These are phyloP conservation scores for Globisporangium paddicum DNA, from an alignment of 352 stramenopile species.

Conservation along the genomic window DNA sequence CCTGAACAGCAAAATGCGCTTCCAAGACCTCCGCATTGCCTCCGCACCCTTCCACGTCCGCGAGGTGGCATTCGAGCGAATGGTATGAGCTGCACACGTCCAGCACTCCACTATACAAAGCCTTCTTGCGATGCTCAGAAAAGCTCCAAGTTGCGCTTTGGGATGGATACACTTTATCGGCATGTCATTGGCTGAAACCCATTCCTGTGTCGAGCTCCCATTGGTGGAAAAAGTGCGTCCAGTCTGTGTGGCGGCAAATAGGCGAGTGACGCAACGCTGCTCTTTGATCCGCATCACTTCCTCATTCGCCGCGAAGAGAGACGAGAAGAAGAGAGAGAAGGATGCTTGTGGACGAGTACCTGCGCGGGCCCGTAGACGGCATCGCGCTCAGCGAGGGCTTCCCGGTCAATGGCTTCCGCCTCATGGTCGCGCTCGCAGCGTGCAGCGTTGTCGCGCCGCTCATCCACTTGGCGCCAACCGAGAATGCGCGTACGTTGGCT, in stretches of 20 bases:
- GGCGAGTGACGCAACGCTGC: conserved; percentile 10
- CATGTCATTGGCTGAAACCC: conserved; percentile 18
- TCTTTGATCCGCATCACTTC: conserved; percentile 22
- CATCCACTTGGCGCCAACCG: conserved; percentile 47
- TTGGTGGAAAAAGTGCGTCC: conserved; percentile 22
- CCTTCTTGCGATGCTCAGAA: background rate
- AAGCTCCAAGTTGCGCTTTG: background rate
- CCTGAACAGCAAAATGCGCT: conserved; percentile 38
- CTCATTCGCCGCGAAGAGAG: conserved; percentile 7
- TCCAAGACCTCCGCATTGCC: conserved; percentile 48
- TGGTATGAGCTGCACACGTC: conserved; percentile 23
- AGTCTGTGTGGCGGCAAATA: conserved; percentile 9
- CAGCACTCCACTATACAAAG: background rate
- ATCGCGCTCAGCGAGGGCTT: conserved; percentile 68
- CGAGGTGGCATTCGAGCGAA: conserved; percentile 60
- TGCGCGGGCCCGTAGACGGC: conserved; percentile 61
- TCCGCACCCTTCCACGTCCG: conserved; percentile 64
- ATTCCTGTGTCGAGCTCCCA: conserved; percentile 11
- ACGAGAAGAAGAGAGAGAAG: background rate
- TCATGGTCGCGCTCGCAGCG: conserved; percentile 64
- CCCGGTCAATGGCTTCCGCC: conserved; percentile 68
- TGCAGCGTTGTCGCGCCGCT: conserved; percentile 68
- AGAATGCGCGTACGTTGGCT: conserved; percentile 49
- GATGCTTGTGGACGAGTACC: conserved; percentile 36
- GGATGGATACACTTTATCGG: too few relatives aligned